Percentiles rank a stretch among this genome's conserved stretches.
phyloP scores from a whole-genome alignment of 139 green algal genomes.

The Picochlorum costavermella region DNA sequence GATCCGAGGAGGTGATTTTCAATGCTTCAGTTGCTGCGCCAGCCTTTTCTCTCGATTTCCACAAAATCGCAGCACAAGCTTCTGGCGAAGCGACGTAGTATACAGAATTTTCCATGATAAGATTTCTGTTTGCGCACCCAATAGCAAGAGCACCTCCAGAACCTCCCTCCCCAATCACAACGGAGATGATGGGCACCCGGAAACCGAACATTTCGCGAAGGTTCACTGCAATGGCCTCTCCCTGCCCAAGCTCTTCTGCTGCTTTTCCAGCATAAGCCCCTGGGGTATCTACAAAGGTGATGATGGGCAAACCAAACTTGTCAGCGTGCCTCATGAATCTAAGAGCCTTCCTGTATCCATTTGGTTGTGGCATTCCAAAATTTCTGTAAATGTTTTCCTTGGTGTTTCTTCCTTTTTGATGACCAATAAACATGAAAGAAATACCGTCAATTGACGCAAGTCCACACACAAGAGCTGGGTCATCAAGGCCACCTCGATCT shows the following conservation, averaged over 20 bases:
- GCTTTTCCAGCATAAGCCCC: slow-evolving; percentile 84
- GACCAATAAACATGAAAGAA: slow-evolving; percentile 95
- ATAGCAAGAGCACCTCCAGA: slow-evolving; percentile 90
- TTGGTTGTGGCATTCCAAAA: slow-evolving; percentile 93
- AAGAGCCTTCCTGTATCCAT: slow-evolving; percentile 94
- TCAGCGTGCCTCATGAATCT: slow-evolving; percentile 94
- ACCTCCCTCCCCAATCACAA: slow-evolving; percentile 93
- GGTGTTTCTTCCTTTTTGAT: slow-evolving; percentile 96
- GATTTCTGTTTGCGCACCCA: slow-evolving; percentile 75
- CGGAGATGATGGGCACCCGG: slow-evolving; percentile 81
- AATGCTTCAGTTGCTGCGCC: slow-evolving; percentile 81
- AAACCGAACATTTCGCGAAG: slow-evolving; percentile 96
- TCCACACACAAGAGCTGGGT: slow-evolving; percentile 91
- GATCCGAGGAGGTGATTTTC: slow-evolving; percentile 78
- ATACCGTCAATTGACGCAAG: slow-evolving; percentile 84
- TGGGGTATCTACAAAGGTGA: slow-evolving; percentile 96
- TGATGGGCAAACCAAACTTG: slow-evolving; percentile 92
- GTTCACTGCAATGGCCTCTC: slow-evolving; percentile 94
- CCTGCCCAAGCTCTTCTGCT: slow-evolving; percentile 92
- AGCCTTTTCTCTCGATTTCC: slow-evolving; percentile 81
- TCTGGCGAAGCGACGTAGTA: slow-evolving; percentile 96
- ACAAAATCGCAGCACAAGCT: slow-evolving; percentile 92
- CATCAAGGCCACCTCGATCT: slow-evolving; percentile 76
- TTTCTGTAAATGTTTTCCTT: slow-evolving; percentile 96
- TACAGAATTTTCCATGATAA: slow-evolving; percentile 91